These are phyloP conservation scores for Pleurotus djamor DNA, from an alignment of 768 basidiomycete species.

Conservation along the genomic window DNA sequence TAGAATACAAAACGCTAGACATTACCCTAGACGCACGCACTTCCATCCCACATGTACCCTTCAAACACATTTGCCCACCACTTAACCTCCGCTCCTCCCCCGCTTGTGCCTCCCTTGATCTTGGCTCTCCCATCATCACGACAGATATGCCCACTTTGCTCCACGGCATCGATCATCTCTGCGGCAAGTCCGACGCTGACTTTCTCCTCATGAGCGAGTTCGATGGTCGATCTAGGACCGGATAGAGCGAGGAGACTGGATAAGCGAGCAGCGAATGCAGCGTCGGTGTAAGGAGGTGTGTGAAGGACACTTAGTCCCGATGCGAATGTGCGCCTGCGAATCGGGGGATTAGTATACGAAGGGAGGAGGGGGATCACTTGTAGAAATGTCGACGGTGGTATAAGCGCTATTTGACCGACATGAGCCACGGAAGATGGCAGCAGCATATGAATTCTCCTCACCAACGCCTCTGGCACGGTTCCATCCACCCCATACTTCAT, in stretches of 20 bases:
- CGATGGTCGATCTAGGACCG: slow-evolving; percentile 57
- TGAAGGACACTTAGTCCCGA: slow-evolving; percentile 83
- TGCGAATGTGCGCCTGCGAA: slow-evolving; percentile 64
- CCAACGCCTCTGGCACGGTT: slow-evolving; percentile 91
- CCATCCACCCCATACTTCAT: slow-evolving; percentile 96
- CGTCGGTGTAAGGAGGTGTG: slow-evolving; percentile 71
- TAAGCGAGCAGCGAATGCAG: slow-evolving; percentile 69
- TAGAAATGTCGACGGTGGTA: slow-evolving; percentile 87
- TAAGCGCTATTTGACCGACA: slow-evolving; percentile 55
- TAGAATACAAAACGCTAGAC: too few species aligned
- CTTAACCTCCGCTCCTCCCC: slow-evolving; percentile 56
- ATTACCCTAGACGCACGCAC: too few species aligned
- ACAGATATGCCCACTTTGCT: slow-evolving; percentile 67
- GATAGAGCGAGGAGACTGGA: slow-evolving; percentile 47
- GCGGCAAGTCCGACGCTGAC: slow-evolving; percentile 70
- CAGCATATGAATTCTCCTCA: slow-evolving; percentile 31
- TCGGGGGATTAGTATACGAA: slow-evolving; percentile 60
- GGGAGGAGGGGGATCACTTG: slow-evolving; percentile 70
- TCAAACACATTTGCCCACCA: slow-evolving; percentile 74
- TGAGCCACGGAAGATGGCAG: not conserved
- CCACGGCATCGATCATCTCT: slow-evolving; percentile 79
- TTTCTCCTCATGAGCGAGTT: slow-evolving; percentile 70
- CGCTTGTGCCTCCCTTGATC: slow-evolving; percentile 37
- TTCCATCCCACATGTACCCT: slow-evolving; percentile 74
- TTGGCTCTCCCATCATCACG: slow-evolving; percentile 62